phyloP scores from a whole-genome alignment of 2,329 filamentous ascomycete species.

The Atkinsonella texensis region DNA sequence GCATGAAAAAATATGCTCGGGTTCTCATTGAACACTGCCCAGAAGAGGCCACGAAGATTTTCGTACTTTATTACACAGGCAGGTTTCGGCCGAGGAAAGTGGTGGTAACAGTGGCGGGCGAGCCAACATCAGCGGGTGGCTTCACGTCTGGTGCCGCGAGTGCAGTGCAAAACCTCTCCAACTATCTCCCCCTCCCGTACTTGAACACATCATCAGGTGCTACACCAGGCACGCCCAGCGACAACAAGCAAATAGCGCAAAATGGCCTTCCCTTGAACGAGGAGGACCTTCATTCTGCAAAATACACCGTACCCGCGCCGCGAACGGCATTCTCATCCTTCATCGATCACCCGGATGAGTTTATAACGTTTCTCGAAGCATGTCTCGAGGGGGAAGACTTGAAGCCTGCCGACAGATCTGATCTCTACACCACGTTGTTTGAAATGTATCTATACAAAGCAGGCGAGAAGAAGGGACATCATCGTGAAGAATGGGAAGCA shows the following conservation, averaged over 20 bases:
- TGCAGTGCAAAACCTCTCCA: constrained; percentile 76
- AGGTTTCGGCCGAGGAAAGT: constrained; percentile 60
- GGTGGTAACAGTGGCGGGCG: constrained; percentile 21
- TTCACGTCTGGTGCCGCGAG: constrained; percentile 51
- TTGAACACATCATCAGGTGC: constrained; percentile 52
- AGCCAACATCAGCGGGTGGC: constrained; percentile 27
- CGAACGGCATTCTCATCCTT: constrained; percentile 91
- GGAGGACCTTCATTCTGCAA: constrained; percentile 31
- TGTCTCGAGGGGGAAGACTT: constrained; percentile 62
- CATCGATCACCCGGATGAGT: constrained; percentile 84
- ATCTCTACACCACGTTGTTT: constrained; percentile 89
- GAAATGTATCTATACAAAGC: constrained; percentile 97
- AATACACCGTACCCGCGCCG: constrained; percentile 72
- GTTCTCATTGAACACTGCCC: constrained; percentile 83
- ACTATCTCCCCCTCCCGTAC: constrained; percentile 73
- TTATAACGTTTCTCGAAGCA: constrained; percentile 85
- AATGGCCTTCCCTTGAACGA: constrained; percentile 41
- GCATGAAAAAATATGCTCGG: constrained; percentile 89
- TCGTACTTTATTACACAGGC: constrained; percentile 91
- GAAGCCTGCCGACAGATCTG: constrained; percentile 63
- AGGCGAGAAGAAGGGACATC: constrained; percentile 55
- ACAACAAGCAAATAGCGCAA: constrained; percentile 35
- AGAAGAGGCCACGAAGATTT: constrained; percentile 68
- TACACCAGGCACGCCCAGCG: constrained; percentile 38
- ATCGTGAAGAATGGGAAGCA: constrained; percentile 66